Conservation (phyloP, 306 rosid species). For the Rosa lucieae region DNA sequence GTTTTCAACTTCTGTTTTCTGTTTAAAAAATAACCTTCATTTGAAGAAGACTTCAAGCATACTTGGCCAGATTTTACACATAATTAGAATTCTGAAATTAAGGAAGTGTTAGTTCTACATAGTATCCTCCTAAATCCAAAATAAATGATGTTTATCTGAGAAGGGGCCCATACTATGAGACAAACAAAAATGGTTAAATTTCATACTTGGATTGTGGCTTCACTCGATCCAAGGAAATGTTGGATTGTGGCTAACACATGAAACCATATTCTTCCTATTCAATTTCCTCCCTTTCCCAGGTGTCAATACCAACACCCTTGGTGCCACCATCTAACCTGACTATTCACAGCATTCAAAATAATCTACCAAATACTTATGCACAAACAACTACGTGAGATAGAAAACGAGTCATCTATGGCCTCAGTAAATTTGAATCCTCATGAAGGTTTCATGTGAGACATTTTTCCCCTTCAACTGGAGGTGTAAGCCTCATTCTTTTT, state of each 20-base stretch:
- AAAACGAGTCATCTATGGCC: background rate
- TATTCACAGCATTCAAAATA: conserved; percentile 13
- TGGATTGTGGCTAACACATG: background rate
- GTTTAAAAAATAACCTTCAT: too few species aligned
- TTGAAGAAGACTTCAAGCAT: too few species aligned
- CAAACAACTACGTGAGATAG: background rate
- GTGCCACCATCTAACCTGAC: conserved; percentile 9
- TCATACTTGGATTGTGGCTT: background rate
- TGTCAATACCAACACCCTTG: background rate
- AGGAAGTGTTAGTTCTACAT: background rate
- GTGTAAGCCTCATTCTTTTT: conserved; percentile 42
- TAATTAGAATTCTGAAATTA: background rate
- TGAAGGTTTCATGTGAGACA: background rate
- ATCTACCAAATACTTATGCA: conserved; percentile 17
- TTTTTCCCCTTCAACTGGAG: conserved; percentile 24
- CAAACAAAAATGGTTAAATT: background rate
- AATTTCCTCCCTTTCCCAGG: background rate
- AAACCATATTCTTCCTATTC: conserved; percentile 4
- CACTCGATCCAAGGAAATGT: background rate
- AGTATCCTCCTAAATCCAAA: background rate
- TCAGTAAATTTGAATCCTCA: background rate
- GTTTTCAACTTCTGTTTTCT: too few species aligned
- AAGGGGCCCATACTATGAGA: background rate
- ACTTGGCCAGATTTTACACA: background rate
- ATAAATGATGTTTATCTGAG: background rate